These are phyloP conservation scores for Boletus reticulatus DNA, from an alignment of 768 basidiomycete species.

Conservation along the genomic window DNA sequence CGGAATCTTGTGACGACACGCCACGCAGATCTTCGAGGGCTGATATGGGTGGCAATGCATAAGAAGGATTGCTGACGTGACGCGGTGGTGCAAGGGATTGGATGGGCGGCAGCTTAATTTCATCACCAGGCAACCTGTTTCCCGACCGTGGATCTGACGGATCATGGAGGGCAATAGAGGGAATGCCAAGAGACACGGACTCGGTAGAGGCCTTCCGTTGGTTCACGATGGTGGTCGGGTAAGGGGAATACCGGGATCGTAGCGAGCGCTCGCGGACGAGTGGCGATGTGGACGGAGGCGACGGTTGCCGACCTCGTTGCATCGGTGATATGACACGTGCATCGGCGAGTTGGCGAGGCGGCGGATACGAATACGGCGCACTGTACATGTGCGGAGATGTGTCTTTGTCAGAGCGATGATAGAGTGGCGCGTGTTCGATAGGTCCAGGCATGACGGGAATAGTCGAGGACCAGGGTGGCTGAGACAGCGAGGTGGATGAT, in stretches of 20 bases:
- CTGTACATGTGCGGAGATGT: constrained; percentile 26
- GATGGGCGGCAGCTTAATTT: constrained; percentile 42
- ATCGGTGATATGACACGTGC: constrained; percentile 30
- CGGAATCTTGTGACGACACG: constrained; percentile 50
- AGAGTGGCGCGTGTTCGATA: constrained; percentile 18
- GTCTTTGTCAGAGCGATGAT: constrained; percentile 25
- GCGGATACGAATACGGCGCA: constrained; percentile 29
- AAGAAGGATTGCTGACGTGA: constrained; percentile 36
- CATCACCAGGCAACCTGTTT: constrained; percentile 31
- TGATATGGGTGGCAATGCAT: constrained; percentile 67
- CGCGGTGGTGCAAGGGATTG: constrained; percentile 33
- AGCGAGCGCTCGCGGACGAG: constrained; percentile 23
- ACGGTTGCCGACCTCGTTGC: constrained; percentile 28
- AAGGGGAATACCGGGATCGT: constrained; percentile 44
- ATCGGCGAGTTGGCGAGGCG: constrained; percentile 27
- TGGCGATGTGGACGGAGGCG: constrained; percentile 25
- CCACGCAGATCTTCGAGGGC: constrained; percentile 64
- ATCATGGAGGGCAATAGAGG: constrained; percentile 36
- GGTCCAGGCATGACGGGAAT: constrained; percentile 35
- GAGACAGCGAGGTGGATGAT: constrained; percentile 29
- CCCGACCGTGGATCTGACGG: constrained; percentile 24
- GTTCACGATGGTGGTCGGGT: constrained; percentile 33
- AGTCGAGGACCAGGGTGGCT: constrained; percentile 49
- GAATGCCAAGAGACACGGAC: constrained; percentile 34
- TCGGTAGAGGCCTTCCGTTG: constrained; percentile 27